Evolutionary conservation across 2,329 filamentous ascomycete species (phyloP), one percentile per base, ranked within the genome.

Genomic region (Westerdykella sp.): DNA sequence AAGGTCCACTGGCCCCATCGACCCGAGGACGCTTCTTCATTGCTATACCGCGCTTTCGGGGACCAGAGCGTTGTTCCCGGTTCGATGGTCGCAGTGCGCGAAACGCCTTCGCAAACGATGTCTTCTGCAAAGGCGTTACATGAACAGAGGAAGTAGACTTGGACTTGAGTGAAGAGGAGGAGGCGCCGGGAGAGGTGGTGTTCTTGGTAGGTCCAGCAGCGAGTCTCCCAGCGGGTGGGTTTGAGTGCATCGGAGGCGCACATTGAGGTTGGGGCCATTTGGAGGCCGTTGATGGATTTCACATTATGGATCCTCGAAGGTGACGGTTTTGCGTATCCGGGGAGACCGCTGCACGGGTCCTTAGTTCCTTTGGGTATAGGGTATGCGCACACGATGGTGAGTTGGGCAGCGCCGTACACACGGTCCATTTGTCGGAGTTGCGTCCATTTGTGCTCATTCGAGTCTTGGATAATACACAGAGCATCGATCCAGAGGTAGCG

Each of bases 121-220:
- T 49, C 44, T 34, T 46, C 44, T 18, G 37, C 42, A 34, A 49
- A 42, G 4, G 35, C 44, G 6, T 39, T 44, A 13, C 38, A 46
- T 2, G 15, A 43, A 31, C 50, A 53, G 14, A 48, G 45, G 37
- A 48, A 50, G 28, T 40, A 48, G 1, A 49, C 42, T 22, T 43
- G 37, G 7, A 23, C 22, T 1, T 41, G 40, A 5, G 34, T 40
- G 23, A 51, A 49, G 34, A 42, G 45, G 5, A 54, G 34, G 12
- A 22, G 35, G 6, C 49, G 36, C 9, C n/a, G 12, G 1, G 50
- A 51, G 5, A 49, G 35, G 5, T 46, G 34, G 21, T 32, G 21
- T 40, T 53, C 50, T 40, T 51, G 50, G 32, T 47, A 53, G 3
- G 48, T 53, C 50, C 50, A 53, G 6, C 37, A 46, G 5, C 51